A percentile compares a stretch with the other conserved stretches of the same genome.
These are phyloP conservation scores for Phenoliferia sp. DNA, from an alignment of 1,284 basidiomycete genomes.

Conservation along the genomic window DNA sequence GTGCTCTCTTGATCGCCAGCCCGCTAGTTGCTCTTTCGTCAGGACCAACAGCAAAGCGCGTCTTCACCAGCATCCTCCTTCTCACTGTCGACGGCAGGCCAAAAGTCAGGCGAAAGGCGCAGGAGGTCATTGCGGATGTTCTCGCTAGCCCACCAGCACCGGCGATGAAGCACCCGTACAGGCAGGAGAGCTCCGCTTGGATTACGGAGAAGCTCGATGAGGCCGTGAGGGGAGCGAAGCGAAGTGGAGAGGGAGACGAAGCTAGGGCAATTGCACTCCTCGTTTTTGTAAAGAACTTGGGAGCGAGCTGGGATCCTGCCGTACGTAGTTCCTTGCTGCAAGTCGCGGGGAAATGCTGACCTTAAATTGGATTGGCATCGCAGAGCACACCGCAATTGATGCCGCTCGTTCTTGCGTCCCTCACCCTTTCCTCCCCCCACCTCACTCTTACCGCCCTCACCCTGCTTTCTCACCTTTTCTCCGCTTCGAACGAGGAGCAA, in stretches of 20 bases:
- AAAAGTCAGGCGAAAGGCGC: slow-evolving; percentile 87
- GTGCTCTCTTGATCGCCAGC: slow-evolving; percentile 60
- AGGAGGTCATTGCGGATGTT: slow-evolving; percentile 74
- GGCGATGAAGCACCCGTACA: slow-evolving; percentile 74
- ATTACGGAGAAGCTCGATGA: slow-evolving; percentile 62
- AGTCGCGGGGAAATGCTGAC: background rate
- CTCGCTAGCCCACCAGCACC: slow-evolving; percentile 70
- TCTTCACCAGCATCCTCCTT: slow-evolving; percentile 72
- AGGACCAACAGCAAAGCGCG: slow-evolving; percentile 62
- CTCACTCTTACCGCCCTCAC: slow-evolving; percentile 32
- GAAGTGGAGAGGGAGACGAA: slow-evolving; percentile 60
- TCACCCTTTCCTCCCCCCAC: slow-evolving; percentile 31
- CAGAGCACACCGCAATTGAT: slow-evolving; percentile 68
- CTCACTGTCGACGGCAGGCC: slow-evolving; percentile 82
- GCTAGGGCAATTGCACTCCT: slow-evolving; percentile 78
- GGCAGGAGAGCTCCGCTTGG: slow-evolving; percentile 73
- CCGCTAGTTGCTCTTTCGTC: slow-evolving; percentile 64
- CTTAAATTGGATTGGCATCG: too few relatives aligned
- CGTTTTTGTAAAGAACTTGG: slow-evolving; percentile 60
- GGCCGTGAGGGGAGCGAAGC: slow-evolving; percentile 58
- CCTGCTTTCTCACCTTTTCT: slow-evolving; percentile 33
- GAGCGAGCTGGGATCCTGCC: slow-evolving; percentile 58
- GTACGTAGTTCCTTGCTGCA: slow-evolving; percentile 42
- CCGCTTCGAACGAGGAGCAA: slow-evolving; percentile 20
- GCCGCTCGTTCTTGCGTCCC: slow-evolving; percentile 58